Conservation (phyloP, 306 rosid genomes). For the Ormosia semicastrata region DNA sequence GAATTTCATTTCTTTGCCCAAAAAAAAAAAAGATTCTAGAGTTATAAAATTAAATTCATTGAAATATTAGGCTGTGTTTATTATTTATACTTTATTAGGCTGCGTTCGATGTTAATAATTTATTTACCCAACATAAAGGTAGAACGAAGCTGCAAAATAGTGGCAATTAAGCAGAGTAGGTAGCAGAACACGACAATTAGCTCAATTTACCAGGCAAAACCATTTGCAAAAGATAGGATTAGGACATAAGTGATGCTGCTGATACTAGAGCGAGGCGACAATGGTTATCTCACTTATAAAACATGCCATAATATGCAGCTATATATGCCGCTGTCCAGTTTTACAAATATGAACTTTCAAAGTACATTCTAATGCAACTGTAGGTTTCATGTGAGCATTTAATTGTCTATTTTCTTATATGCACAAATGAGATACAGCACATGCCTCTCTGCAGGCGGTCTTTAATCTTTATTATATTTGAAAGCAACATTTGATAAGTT, state of each 20-base stretch:
- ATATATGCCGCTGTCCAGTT: not conserved
- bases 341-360: not conserved
- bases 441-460: not conserved
- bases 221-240: not conserved
- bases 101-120: too few relatives aligned
- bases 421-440: conserved; percentile 21
- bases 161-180: not conserved
- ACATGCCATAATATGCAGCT: not conserved
- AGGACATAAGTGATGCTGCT: not conserved
- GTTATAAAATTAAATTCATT: not conserved
- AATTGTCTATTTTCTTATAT: conserved; percentile 10
- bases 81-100: not conserved
- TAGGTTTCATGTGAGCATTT: conserved; percentile 8
- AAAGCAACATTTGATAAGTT: not conserved
- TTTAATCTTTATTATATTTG: conserved; percentile 3
- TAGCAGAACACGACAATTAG: not conserved
- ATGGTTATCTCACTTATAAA: not conserved
- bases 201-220: not conserved
- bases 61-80: not conserved
- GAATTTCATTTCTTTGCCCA: not conserved
- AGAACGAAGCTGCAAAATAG: not conserved
- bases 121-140: not conserved
- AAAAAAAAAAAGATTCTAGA: not conserved
- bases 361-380: not conserved
- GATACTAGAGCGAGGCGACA: not conserved